These are phyloP conservation scores for Emmonsia crescens DNA, from an alignment of 2,329 filamentous ascomycete species.

Conservation along the genomic window DNA sequence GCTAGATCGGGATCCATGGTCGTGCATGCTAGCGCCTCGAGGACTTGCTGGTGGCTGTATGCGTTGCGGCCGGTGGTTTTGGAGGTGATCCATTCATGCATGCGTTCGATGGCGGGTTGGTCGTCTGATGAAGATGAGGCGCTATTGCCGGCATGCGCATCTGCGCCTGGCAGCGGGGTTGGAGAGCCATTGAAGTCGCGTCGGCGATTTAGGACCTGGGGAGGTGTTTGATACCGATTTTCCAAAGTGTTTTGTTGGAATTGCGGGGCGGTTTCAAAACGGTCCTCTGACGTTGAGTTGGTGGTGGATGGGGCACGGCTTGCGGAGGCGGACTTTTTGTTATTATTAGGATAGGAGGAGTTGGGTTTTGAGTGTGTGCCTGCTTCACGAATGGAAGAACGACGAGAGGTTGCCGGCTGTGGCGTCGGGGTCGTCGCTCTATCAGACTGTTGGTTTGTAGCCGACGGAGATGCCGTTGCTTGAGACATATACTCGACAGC, in stretches of 20 bases:
- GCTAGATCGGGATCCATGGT: constrained; percentile 32
- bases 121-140: neutral
- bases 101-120: constrained; percentile 8
- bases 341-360: neutral
- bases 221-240: constrained; percentile 11
- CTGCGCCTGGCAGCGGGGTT: constrained; percentile 15
- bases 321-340: neutral
- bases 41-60: constrained; percentile 21
- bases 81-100: constrained; percentile 32
- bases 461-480: constrained; percentile 3
- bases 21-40: constrained; percentile 28
- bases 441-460: neutral
- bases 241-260: constrained; percentile 3
- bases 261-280: constrained; percentile 17
- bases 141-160: neutral
- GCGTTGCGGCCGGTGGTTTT: constrained; percentile 22
- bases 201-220: constrained; percentile 8
- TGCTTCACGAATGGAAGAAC: neutral
- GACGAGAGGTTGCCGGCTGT: neutral
- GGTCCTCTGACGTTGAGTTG: constrained; percentile 3
- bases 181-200: constrained; percentile 21
- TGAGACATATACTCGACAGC: constrained; percentile 5
- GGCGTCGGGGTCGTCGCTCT: constrained; percentile 1
- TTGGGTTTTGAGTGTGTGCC: neutral
- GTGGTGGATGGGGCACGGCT: neutral